Evolutionary conservation across 2,329 filamentous ascomycete genomes (phyloP).

Genomic region (Tolypocladium endophyticum): DNA sequence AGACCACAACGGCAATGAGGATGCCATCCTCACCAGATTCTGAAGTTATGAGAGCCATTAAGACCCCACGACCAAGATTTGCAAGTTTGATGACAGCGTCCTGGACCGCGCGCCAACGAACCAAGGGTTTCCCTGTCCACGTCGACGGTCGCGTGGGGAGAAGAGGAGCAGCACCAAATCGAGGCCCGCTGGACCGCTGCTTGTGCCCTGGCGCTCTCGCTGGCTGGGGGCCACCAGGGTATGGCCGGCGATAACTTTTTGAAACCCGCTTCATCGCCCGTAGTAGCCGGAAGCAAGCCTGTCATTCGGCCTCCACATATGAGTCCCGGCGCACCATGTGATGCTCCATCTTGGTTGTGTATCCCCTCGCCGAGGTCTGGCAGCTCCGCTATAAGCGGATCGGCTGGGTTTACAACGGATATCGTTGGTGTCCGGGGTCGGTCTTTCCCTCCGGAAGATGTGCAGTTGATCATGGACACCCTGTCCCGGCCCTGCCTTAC

Average conservation of each 20-base stretch:
- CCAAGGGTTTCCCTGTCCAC: neutral
- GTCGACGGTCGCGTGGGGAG: neutral
- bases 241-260: neutral
- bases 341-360: neutral
- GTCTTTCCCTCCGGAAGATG: neutral
- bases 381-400: neutral
- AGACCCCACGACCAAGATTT: neutral
- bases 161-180: neutral
- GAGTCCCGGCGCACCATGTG: neutral
- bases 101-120: neutral
- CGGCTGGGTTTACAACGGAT: neutral
- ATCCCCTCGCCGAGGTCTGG: neutral
- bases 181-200: neutral
- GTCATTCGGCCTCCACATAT: neutral
- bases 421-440: neutral
- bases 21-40: neutral
- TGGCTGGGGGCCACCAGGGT: neutral
- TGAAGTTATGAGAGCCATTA: neutral
- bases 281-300: neutral
- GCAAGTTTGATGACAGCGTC: neutral
- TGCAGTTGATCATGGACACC: neutral
- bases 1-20: neutral
- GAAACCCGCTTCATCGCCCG: neutral
- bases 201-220: neutral
- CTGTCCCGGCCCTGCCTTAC: neutral